phyloP scores from a whole-genome alignment of 1,284 basidiomycete species.

The Neolentinus lepideus region DNA sequence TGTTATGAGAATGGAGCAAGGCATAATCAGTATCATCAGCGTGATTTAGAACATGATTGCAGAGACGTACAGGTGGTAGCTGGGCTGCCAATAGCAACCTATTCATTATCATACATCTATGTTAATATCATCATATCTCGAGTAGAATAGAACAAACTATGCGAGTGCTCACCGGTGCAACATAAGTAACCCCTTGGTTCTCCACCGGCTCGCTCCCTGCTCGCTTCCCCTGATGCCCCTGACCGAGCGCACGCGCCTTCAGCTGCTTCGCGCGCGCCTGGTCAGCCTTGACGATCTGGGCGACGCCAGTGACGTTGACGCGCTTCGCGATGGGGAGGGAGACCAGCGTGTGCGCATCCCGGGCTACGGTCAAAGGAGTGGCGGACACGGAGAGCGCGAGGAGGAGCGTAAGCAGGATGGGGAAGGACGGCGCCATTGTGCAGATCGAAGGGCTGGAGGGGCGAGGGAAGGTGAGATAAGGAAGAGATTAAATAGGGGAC shows the following conservation, averaged over 20 bases:
- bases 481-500: no score
- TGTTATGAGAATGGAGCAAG: conserved; percentile 2
- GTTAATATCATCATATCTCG: background rate
- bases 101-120: no score
- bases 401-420: background rate
- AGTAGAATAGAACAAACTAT: background rate
- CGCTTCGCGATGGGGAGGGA: conserved; percentile 12
- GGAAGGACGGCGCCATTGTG: no score
- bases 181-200: conserved; percentile 15
- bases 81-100: conserved; percentile 14
- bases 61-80: conserved; percentile 11
- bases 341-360: background rate
- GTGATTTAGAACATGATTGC: background rate
- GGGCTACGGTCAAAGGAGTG: background rate
- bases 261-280: conserved; percentile 12
- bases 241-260: conserved; percentile 1
- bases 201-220: conserved; percentile 10
- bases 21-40: background rate
- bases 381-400: background rate
- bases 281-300: conserved; percentile 11
- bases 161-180: conserved; percentile 9
- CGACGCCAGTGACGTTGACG: conserved; percentile 11
- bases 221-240: background rate
- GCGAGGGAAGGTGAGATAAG: no score
- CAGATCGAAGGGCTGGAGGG: no score